phyloP scores from a whole-genome alignment of 2,329 filamentous ascomycete genomes.

The Talaromyces atroroseus region DNA sequence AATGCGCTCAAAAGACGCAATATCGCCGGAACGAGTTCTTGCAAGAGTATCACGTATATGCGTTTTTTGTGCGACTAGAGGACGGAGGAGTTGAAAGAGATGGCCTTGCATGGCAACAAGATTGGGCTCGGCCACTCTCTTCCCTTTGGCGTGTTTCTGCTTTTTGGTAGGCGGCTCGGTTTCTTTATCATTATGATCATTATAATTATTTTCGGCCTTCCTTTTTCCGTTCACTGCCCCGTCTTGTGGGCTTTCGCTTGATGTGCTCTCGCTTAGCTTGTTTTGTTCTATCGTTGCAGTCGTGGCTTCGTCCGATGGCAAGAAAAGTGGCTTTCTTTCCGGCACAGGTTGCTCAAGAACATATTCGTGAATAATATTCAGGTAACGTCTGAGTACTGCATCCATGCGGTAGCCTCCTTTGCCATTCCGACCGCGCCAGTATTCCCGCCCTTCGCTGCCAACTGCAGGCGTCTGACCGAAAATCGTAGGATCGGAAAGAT shows the following conservation, averaged over 20 bases:
- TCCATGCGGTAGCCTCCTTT: conserved; percentile 84
- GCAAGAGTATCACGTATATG: conserved; percentile 83
- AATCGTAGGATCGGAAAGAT: conserved; percentile 83
- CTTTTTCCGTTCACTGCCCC: neutral
- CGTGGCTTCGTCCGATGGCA: conserved; percentile 49
- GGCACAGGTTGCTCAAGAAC: conserved; percentile 63
- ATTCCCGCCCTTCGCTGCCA: conserved; percentile 68
- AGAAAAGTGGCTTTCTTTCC: conserved; percentile 63
- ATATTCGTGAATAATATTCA: conserved; percentile 82
- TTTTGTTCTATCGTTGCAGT: conserved; percentile 17
- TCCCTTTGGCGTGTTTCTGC: conserved; percentile 41
- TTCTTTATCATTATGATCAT: conserved; percentile 26
- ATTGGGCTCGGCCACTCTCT: conserved; percentile 56
- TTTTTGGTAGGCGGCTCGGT: conserved; percentile 47
- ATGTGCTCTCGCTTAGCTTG: neutral
- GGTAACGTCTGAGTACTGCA: conserved; percentile 77
- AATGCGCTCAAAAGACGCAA: conserved; percentile 71
- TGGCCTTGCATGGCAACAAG: conserved; percentile 81
- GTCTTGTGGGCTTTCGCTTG: conserved; percentile 17
- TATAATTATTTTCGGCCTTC: conserved; percentile 17
- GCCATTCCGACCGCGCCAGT: conserved; percentile 76
- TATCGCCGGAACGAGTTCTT: conserved; percentile 60
- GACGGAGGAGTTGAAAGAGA: conserved; percentile 82
- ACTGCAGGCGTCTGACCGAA: conserved; percentile 64
- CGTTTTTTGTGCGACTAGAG: conserved; percentile 73